Base-by-base conservation (phyloP, 176 grass and related monocot genomes). In the Oryza glumipatula region DNA sequence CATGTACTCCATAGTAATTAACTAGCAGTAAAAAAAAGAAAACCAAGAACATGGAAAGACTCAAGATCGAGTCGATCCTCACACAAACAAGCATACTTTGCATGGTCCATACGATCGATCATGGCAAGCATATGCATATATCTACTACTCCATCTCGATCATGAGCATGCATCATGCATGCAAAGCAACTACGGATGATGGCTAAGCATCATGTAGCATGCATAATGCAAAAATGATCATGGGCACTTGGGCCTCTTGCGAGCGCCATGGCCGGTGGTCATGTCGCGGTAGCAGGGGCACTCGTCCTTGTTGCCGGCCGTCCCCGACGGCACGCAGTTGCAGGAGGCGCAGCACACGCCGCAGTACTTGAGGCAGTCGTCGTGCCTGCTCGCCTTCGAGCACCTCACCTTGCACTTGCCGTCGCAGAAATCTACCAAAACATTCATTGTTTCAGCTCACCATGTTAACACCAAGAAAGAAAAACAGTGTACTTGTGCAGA, bases 241-340 rank as follows among this genome's bases (percentile, higher is more conserved):
- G 96, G 96, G 89, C 96, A 98, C 89, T 98, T 98, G 48, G 96
- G 88, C 66, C 93, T 90, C 79, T 69, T 92, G 65, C 70, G 90
- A 11, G 28, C 49, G 63, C 93, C 93, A 0, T 41, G 7, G 5
- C 91, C 96, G 56, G 93, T 98, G 76, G 89, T 87, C 91, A 87
- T 98, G 87, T 98, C 96, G 60, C 96, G 90, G 85, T 98, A 98
- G 83, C 96, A 98, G 11, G 96, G 96, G 85, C 96, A 98, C 85
- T 94, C 93, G 72, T 98, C 93, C 89, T 98, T 98, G 89, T 98
- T 76, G 2, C 93, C 93, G 47, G 87, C 81, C 0, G 93, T 94
- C 66, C 93, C 96, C 60, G 93, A 89, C 65, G 96, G 96, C 82
- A 95, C 96, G 71, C 96, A 98, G 73, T 76, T 73, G 91, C 96